Evolutionary conservation across 2,329 filamentous ascomycete genomes (phyloP).

Genomic region (Cladosporium sp.): DNA sequence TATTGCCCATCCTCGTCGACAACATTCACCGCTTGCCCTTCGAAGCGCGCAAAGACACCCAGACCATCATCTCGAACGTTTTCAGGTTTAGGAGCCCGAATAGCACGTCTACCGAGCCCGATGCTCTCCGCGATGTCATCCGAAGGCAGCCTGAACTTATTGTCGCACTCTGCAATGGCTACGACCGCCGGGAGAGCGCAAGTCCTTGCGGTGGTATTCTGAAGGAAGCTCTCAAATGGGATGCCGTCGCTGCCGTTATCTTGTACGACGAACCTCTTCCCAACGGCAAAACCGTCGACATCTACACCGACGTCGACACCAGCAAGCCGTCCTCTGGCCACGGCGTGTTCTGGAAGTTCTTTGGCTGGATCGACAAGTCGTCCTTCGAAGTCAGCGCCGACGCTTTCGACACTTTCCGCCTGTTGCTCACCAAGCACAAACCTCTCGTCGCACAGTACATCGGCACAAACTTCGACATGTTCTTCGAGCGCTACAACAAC

Average conservation of each 20-base stretch:
- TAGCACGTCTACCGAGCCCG: constrained; percentile 66
- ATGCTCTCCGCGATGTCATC: constrained; percentile 84
- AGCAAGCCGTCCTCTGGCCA: constrained; percentile 70
- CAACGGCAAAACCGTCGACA: constrained; percentile 65
- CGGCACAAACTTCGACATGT: constrained; percentile 82
- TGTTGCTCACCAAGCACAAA: constrained; percentile 93
- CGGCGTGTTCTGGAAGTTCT: constrained; percentile 95
- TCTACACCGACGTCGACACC: constrained; percentile 63
- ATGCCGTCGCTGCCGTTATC: constrained; percentile 84
- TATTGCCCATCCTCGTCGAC: constrained; percentile 77
- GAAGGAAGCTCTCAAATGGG: constrained; percentile 84
- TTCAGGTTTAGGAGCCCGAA: constrained; percentile 77
- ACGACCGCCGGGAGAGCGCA: constrained; percentile 84
- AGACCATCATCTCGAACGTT: constrained; percentile 92
- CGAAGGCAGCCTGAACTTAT: constrained; percentile 82
- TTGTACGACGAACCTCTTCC: constrained; percentile 75
- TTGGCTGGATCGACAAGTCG: constrained; percentile 93
- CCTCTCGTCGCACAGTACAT: constrained; percentile 83
- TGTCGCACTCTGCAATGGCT: constrained; percentile 81
- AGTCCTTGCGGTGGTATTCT: constrained; percentile 87
- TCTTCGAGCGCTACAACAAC: constrained; percentile 87
- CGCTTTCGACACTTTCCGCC: constrained; percentile 94
- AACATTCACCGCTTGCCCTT: constrained; percentile 85
- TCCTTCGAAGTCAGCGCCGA: constrained; percentile 96
- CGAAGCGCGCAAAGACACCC: constrained; percentile 91